A percentile compares a stretch with the other conserved stretches of the same genome.
Conservation (phyloP, 805 yeast genomes). For the Saccharomycopsis selenospora region DNA sequence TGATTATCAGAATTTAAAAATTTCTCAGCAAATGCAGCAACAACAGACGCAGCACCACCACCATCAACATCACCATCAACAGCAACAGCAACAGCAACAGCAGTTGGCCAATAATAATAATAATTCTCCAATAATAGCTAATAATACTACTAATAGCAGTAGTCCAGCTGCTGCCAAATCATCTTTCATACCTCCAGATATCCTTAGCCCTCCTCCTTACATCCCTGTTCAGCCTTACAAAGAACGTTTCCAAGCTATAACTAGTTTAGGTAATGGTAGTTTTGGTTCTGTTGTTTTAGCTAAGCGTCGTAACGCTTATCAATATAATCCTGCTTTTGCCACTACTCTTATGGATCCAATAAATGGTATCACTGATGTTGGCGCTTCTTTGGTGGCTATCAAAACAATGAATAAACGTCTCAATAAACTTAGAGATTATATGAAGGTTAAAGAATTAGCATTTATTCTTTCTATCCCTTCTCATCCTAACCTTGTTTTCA, state of each 20-base stretch:
- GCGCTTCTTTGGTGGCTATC: slow-evolving; percentile 42
- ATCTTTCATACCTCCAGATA: slow-evolving; percentile 32
- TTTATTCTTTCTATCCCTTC: slow-evolving; percentile 63
- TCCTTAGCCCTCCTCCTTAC: slow-evolving; percentile 33
- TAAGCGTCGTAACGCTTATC: slow-evolving; percentile 30
- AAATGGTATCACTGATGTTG: slow-evolving; percentile 9
- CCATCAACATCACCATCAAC: neutral
- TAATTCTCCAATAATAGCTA: too few relatives aligned
- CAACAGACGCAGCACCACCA: neutral
- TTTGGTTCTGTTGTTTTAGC: slow-evolving; percentile 69
- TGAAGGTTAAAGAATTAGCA: slow-evolving; percentile 55
- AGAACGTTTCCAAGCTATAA: slow-evolving; percentile 42
- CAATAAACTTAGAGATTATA: slow-evolving; percentile 46
- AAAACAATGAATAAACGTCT: slow-evolving; percentile 65
- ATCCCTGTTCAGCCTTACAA: slow-evolving; percentile 39
- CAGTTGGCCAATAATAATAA: neutral
- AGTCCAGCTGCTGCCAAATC: neutral
- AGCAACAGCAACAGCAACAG: neutral
- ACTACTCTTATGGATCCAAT: slow-evolving; percentile 43
- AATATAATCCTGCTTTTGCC: slow-evolving; percentile 22
- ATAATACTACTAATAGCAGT: neutral
- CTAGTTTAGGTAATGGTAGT: slow-evolving; percentile 63
- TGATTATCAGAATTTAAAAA: too few relatives aligned
- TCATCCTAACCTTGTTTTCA: slow-evolving; percentile 64
- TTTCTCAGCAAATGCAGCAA: too few relatives aligned